phyloP scores from a whole-genome alignment of 2,329 filamentous ascomycete genomes.

The Pezicula carpinea region DNA sequence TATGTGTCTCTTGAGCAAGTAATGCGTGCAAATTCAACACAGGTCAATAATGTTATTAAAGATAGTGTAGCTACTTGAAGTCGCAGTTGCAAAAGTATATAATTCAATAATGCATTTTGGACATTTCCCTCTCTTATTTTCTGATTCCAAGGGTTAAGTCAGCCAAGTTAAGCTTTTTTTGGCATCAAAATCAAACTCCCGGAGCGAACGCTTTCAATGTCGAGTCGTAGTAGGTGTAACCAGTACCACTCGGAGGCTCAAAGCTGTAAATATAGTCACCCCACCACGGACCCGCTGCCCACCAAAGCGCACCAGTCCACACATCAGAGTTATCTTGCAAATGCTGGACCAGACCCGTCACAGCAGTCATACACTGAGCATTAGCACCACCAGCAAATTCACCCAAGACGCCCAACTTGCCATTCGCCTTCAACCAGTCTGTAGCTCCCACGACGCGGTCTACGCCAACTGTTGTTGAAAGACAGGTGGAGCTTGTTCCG shows the following conservation, averaged over 20 bases:
- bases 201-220: not conserved
- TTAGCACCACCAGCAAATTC: conserved; percentile 52
- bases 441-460: conserved; percentile 47
- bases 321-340: conserved; percentile 45
- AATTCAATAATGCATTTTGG: no score
- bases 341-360: conserved; percentile 44
- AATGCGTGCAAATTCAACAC: no score
- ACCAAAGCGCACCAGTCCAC: conserved; percentile 42
- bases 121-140: no score
- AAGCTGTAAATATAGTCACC: conserved; percentile 42
- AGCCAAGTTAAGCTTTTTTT: no score
- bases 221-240: conserved; percentile 27
- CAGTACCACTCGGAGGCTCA: conserved; percentile 42
- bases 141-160: no score
- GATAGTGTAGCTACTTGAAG: no score
- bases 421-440: conserved; percentile 47
- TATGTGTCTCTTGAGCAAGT: no score
- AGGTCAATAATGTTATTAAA: no score
- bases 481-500: conserved; percentile 45
- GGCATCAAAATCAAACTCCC: not conserved
- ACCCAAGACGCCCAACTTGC: conserved; percentile 47
- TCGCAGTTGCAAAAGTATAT: no score
- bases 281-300: conserved; percentile 50
- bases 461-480: conserved; percentile 46
- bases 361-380: conserved; percentile 40